Conservation (phyloP, 805 yeast genomes). For the Allodekkera sacchari region DNA sequence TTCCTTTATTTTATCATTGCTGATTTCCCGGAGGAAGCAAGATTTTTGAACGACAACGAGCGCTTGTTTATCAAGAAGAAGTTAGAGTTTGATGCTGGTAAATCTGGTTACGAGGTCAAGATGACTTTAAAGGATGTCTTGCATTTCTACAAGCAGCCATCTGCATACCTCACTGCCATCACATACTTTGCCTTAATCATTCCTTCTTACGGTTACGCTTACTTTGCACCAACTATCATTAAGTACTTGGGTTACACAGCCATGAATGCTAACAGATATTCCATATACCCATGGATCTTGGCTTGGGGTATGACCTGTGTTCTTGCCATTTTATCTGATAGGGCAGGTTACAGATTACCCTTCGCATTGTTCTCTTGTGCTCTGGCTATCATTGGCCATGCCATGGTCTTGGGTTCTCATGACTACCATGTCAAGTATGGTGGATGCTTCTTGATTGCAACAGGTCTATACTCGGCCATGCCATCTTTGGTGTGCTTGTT, state of each 20-base stretch:
- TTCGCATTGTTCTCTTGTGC: slow-evolving; percentile 26
- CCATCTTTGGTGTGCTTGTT: slow-evolving; percentile 64
- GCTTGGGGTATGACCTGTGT: slow-evolving; percentile 62
- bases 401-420: slow-evolving; percentile 41
- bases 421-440: slow-evolving; percentile 42
- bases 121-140: slow-evolving; percentile 37
- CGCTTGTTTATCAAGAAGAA: slow-evolving; percentile 47
- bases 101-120: slow-evolving; percentile 41
- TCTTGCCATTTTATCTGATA: slow-evolving; percentile 56
- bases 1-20: slow-evolving; percentile 40
- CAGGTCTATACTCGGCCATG: slow-evolving; percentile 58
- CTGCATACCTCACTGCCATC: slow-evolving; percentile 49
- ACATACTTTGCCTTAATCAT: slow-evolving; percentile 58
- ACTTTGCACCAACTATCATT: slow-evolving; percentile 63
- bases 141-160: slow-evolving; percentile 49
- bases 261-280: slow-evolving; percentile 66
- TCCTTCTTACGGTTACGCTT: slow-evolving; percentile 69
- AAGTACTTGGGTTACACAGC: slow-evolving; percentile 56
- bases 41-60: slow-evolving; percentile 44
- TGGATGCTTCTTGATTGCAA: slow-evolving; percentile 53
- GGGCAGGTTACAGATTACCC: slow-evolving; percentile 36
- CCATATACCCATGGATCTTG: slow-evolving; percentile 78
- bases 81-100: slow-evolving; percentile 42
- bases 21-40: slow-evolving; percentile 66
- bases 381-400: slow-evolving; percentile 45